Evolutionary conservation across 2,329 filamentous ascomycete genomes (phyloP).

Genomic region (Pseudogymnoascus sp.): DNA sequence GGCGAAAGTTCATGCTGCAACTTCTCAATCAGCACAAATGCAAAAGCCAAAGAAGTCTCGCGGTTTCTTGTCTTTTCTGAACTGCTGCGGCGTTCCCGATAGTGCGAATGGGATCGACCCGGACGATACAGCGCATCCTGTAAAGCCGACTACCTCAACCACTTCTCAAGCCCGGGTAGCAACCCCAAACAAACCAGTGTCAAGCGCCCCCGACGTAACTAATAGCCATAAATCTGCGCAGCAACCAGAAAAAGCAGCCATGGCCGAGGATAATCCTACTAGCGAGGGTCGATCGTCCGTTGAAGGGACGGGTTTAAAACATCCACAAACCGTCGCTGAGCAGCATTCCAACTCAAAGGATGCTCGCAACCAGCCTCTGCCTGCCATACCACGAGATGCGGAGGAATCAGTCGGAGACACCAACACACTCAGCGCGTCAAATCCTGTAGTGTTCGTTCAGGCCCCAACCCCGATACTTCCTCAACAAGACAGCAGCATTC

Average conservation of each 20-base stretch:
- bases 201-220: slow-evolving; percentile 8
- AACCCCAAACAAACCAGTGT: slow-evolving; percentile 26
- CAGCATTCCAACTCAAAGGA: slow-evolving; percentile 12
- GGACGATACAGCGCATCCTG: slow-evolving; percentile 35
- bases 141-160: slow-evolving; percentile 35
- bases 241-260: slow-evolving; percentile 24
- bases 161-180: slow-evolving; percentile 22
- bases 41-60: slow-evolving; percentile 35
- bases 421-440: slow-evolving; percentile 5
- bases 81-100: slow-evolving; percentile 39
- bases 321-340: slow-evolving; percentile 11
- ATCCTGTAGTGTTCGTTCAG: slow-evolving; percentile 22
- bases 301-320: slow-evolving; percentile 7
- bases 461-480: slow-evolving; percentile 16
- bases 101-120: slow-evolving; percentile 32
- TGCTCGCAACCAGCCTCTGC: slow-evolving; percentile 24
- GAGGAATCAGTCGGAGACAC: not conserved
- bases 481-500: not conserved
- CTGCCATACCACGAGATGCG: slow-evolving; percentile 24
- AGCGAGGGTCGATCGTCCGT: slow-evolving; percentile 16
- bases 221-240: slow-evolving; percentile 10
- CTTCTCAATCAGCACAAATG: slow-evolving; percentile 22
- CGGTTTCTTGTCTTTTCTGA: slow-evolving; percentile 38
- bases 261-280: slow-evolving; percentile 15
- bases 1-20: slow-evolving; percentile 28